Evolutionary conservation across 2,329 filamentous ascomycete species (phyloP).

Genomic region (Arthrobotrys musiformis): DNA sequence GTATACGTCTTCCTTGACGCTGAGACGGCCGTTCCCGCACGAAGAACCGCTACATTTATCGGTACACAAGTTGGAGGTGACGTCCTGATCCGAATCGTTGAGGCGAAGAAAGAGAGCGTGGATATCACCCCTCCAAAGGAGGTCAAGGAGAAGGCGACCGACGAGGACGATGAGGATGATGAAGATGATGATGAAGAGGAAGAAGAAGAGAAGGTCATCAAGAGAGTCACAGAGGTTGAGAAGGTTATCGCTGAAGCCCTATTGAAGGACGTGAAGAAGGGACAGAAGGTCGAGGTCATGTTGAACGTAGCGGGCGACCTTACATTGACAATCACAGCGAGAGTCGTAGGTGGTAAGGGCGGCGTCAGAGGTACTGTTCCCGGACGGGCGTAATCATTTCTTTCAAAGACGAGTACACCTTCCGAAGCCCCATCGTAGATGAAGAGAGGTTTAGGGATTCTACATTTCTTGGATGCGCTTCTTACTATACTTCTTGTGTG

Average conservation of each 20-base stretch:
- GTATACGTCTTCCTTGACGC: conserved; percentile 85
- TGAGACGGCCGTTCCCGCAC: conserved; percentile 89
- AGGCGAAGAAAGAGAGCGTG: conserved; percentile 91
- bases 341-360: conserved; percentile 87
- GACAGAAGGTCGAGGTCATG: conserved; percentile 90
- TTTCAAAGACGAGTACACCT: neutral
- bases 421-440: neutral
- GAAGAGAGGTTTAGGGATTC: neutral
- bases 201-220: conserved; percentile 85
- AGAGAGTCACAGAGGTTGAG: conserved; percentile 78
- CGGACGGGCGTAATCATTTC: neutral
- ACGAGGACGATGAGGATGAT: conserved; percentile 71
- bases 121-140: conserved; percentile 80
- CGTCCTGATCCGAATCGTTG: conserved; percentile 85
- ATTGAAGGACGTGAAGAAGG: conserved; percentile 85
- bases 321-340: conserved; percentile 79
- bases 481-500: conserved; percentile 22
- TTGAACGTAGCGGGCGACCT: conserved; percentile 87
- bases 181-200: conserved; percentile 69
- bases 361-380: conserved; percentile 72
- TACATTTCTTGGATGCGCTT: conserved; percentile 3
- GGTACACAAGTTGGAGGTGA: conserved; percentile 84
- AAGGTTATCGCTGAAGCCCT: conserved; percentile 84
- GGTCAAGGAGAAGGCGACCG: conserved; percentile 70
- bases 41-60: conserved; percentile 81